phyloP scores from a whole-genome alignment of 805 yeast genomes.

The Starmera amethionina region DNA sequence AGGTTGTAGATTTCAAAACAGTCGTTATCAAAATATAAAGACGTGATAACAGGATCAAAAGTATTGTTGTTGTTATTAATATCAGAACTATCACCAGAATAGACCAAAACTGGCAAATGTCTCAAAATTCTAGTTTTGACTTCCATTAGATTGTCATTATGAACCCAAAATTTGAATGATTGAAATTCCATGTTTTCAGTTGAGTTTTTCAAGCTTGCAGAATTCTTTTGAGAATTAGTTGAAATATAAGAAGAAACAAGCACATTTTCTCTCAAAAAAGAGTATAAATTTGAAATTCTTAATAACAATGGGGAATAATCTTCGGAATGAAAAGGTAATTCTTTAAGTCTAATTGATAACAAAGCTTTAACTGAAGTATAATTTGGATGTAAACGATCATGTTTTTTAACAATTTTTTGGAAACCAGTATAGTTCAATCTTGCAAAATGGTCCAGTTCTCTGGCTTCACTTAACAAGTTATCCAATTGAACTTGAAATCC shows the following conservation, averaged over 20 bases:
- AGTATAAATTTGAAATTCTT: conserved; percentile 73
- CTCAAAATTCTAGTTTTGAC: conserved; percentile 92
- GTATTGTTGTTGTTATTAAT: conserved; percentile 23
- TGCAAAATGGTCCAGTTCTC: conserved; percentile 82
- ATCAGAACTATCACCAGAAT: conserved; percentile 37
- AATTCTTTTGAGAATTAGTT: conserved; percentile 16
- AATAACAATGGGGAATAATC: conserved; percentile 87
- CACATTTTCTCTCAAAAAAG: conserved; percentile 69
- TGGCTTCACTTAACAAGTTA: conserved; percentile 61
- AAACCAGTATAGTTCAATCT: conserved; percentile 93
- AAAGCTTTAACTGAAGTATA: conserved; percentile 82
- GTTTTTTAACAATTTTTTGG: conserved; percentile 89
- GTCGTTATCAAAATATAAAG: conserved; percentile 79
- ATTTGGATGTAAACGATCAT: conserved; percentile 79
- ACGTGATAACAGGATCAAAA: conserved; percentile 75
- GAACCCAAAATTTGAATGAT: conserved; percentile 90
- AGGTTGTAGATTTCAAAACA: conserved; percentile 79
- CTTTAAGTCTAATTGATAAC: conserved; percentile 76
- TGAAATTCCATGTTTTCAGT: conserved; percentile 29
- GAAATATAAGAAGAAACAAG: conserved; percentile 20
- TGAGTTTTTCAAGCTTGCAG: conserved; percentile 19
- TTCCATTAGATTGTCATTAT: conserved; percentile 95
- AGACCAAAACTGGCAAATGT: conserved; percentile 85
- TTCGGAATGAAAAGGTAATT: conserved; percentile 87
- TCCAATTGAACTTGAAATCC: conserved; percentile 64